Base-by-base conservation (phyloP, 768 basidiomycete species). In the Boletus sp. region DNA sequence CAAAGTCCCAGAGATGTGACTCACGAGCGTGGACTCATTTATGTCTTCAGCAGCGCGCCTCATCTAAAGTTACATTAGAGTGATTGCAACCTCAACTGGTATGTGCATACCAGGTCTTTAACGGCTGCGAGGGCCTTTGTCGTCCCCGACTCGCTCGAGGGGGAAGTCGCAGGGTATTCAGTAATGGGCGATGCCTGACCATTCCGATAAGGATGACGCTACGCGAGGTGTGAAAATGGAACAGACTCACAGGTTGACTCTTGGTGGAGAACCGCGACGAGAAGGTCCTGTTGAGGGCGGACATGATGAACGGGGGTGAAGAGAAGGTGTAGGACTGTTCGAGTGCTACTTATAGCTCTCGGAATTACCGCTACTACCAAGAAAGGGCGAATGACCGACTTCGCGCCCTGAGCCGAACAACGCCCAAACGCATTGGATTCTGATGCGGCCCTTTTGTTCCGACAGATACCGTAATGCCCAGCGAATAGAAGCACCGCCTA, bases 41-140 rank as follows among this genome's bases (percentile, higher is more conserved):
- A 70, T 54, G 47, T 70, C 69, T 17, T 72, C 70, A 0, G 52
- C 43, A n/a, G 61, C 54, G n/a, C 70, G 69, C 52, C 44, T 70
- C 63, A 65, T 67, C 69, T 70, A 38, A 3, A 17, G 14, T 7
- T 9, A 23, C 14, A 45, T 53, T 3, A 54, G n/a, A 47, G 44
- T 13, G 9, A 32, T 21, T 48, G 30, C 2, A 9, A 25, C 1
- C 1, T 46, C 2, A 27, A 27, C 6, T 23, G 25, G 9, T 7
- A 10, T 30, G 14, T 21, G 47, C 66, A 39, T 15, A 66, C 70
- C n/a, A 72, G 47, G 47, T 70, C 69, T 43, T 72, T 70, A 39
- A 70, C 14, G 30, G 57, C 67, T 6, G 51, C 35, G 17, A 72
- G 46, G 15, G 70, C 69, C 56, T 63, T 70, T 50, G 51, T 6